phyloP scores from a whole-genome alignment of 441 rosid species.

The Codiaeum variegatum region DNA sequence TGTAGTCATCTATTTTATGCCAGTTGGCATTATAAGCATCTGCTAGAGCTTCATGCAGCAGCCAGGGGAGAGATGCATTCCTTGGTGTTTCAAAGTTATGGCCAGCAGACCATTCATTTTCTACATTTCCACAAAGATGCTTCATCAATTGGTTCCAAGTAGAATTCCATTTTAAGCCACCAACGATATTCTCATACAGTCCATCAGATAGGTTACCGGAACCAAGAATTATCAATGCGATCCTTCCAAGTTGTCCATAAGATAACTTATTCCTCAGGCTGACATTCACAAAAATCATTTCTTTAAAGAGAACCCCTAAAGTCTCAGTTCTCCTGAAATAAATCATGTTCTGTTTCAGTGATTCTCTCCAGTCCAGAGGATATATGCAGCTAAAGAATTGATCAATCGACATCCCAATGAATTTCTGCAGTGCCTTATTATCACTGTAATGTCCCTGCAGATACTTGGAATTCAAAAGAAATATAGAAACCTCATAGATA shows the following conservation, averaged over 20 bases:
- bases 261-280: slow-evolving; percentile 21
- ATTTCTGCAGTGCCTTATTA: slow-evolving; percentile 13
- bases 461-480: slow-evolving; percentile 27
- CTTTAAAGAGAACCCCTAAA: not conserved
- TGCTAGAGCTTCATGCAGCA: slow-evolving; percentile 29
- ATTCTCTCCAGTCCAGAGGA: slow-evolving; percentile 37
- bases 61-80: slow-evolving; percentile 13
- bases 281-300: slow-evolving; percentile 10
- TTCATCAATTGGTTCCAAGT: slow-evolving; percentile 30
- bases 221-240: slow-evolving; percentile 40
- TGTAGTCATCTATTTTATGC: slow-evolving; percentile 28
- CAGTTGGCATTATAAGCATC: slow-evolving; percentile 37
- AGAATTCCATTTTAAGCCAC: slow-evolving; percentile 11
- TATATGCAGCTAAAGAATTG: slow-evolving; percentile 26
- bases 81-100: not conserved
- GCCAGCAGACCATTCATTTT: not conserved
- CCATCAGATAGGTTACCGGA: slow-evolving; percentile 20
- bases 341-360: slow-evolving; percentile 30
- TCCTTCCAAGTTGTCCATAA: slow-evolving; percentile 34
- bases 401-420: slow-evolving; percentile 18
- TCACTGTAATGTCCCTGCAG: not conserved
- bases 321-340: slow-evolving; percentile 26
- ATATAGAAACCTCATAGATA: slow-evolving; percentile 31
- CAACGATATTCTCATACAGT: slow-evolving; percentile 13
- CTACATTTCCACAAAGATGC: slow-evolving; percentile 14